A percentile compares a stretch with the other conserved stretches of the same genome.
Evolutionary conservation across 1,139 yeast species (phyloP).

Genomic region (Candida sanyaensis): DNA sequence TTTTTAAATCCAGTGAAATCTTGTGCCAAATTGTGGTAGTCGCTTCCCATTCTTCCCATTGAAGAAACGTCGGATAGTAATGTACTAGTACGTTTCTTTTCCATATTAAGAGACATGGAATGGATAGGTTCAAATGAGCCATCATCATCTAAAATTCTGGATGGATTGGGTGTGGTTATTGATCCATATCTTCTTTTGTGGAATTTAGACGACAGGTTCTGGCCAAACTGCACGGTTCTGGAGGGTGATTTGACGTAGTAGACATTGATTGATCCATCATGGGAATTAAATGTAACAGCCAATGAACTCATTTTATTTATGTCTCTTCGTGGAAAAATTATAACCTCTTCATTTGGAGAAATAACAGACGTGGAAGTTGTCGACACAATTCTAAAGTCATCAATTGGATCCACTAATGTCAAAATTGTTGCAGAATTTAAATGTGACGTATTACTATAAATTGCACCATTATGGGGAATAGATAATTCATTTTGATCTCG

Average conservation of each 20-base stretch:
- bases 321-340: slow-evolving; percentile 48
- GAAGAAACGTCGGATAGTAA: slow-evolving; percentile 58
- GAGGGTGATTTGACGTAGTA: slow-evolving; percentile 54
- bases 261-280: slow-evolving; percentile 44
- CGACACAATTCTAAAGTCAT: slow-evolving; percentile 65
- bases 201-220: slow-evolving; percentile 11
- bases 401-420: slow-evolving; percentile 67
- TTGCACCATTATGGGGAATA: slow-evolving; percentile 11
- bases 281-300: slow-evolving; percentile 54
- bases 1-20: slow-evolving; percentile 46
- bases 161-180: slow-evolving; percentile 43
- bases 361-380: slow-evolving; percentile 73
- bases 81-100: slow-evolving; percentile 55
- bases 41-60: slow-evolving; percentile 62
- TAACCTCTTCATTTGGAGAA: slow-evolving; percentile 56
- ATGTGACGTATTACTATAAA: slow-evolving; percentile 19
- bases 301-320: slow-evolving; percentile 36
- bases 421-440: slow-evolving; percentile 48
- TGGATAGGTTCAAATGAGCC: slow-evolving; percentile 18
- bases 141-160: slow-evolving; percentile 46
- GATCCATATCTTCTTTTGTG: slow-evolving; percentile 23
- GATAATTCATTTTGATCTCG: slow-evolving; percentile 15
- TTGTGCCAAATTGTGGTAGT: slow-evolving; percentile 24
- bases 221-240: slow-evolving; percentile 18
- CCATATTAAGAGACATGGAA: slow-evolving; percentile 41